Evolutionary conservation across 2,329 filamentous ascomycete genomes (phyloP), one percentile per base, ranked within the genome.

Genomic region (Rutstroemia sp.): DNA sequence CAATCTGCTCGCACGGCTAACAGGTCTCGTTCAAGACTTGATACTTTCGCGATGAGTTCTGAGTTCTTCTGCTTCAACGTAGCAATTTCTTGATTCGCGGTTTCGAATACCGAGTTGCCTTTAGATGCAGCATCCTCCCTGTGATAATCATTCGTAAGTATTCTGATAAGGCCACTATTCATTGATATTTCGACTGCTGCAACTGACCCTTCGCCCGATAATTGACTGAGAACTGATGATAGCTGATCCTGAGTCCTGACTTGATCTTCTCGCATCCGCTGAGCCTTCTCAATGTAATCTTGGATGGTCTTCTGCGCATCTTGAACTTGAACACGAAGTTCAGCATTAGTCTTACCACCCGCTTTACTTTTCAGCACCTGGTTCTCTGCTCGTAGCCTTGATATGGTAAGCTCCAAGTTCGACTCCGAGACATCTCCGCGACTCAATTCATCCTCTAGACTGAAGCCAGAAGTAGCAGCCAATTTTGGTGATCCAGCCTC

Each of bases 311-410:
- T 73, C 54, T 75, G 77, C 56, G 78, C 71, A 57, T 79, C 75
- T 48, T 85, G 81, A 30, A 84, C 71, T 59, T 85, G 80, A 53
- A 74, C 73, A 30, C 80, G 75, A 47, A 86, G 71, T 45, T 75
- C 71, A 45, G 77, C 76, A 56, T 77, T 79, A 61, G 83, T 80
- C 1, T 78, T 77, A 7, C 76, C 76, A 7, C 77, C 77, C 9
- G 76, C 76, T 50, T 76, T 81, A 59, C 75, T 79, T 58, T 78
- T 78, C 12, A 86, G 71, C 7, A 85, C 68, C 38, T 78, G 76
- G 62, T 83, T 84, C 68, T 86, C 83, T 5, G 82, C 79, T 65
- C 79, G 81, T 48, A 86, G 71, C 36, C 82, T 77, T 30, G 80
- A 80, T 21, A 83, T 67, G n/a, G 76, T 75, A 45, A 81, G 70